Evolutionary conservation across 257 asterid species (phyloP), one percentile per base, ranked within the genome.

Genomic region (Buddleja alternifolia): DNA sequence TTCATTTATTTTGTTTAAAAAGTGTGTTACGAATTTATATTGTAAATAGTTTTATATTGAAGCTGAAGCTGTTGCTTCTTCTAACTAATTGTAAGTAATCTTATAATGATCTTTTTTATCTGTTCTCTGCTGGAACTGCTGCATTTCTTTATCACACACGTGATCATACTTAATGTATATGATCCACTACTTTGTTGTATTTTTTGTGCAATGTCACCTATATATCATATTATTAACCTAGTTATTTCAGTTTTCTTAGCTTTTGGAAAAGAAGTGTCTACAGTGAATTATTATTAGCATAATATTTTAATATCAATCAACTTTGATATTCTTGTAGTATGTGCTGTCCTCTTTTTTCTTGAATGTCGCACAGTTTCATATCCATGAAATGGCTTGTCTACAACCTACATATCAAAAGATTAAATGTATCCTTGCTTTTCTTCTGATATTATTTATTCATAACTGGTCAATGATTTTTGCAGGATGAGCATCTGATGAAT

Each of bases 401-500:
- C 11, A 37, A 23, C 44, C 46, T 67, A 63, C 58, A 21, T 55
- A 51, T 60, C 17, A 17, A 5, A 19, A 71, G 23, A 24, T 65
- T 51, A 32, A 32, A 14, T 46, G 25, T 48, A 29, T 24, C 48
- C 19, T 46, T 12, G 6, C 0, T 60, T 65, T 40, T 45, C 23
- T 50, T 52, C 24, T 37, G 69, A 7, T 47, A 51, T 40, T n/a
- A n/a, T 39, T 42, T 51, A 10, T 71, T 57, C 53, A 29, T 25
- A 53, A 14, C 73, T 51, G 9, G 17, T 55, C 45, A 16, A 54
- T 58, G 45, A 32, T 8, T 67, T 73, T 71, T 82, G 86, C 93
- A 94, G 99, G 99, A 94, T 85, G 98, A 91, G 82, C 90, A 89
- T 72, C 80, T 91, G 73, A 83, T 89, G 89, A 81, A 80, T 81